Base-by-base conservation (phyloP, 345 rosid genomes). In the Ceriops zippeliana region DNA sequence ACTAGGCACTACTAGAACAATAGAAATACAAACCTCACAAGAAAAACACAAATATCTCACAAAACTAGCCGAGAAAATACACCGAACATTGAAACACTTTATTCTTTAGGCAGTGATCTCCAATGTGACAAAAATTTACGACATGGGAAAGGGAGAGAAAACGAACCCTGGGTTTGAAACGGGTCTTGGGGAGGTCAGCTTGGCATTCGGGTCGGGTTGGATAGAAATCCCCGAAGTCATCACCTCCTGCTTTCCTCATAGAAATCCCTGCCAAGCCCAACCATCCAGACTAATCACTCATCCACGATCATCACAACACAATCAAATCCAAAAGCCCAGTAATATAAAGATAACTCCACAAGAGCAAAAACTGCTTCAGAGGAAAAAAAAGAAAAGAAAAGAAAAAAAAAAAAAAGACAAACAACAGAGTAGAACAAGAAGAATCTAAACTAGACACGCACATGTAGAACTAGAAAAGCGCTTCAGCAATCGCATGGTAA, bases 171-270 rank as follows among this genome's bases (percentile, higher is more conserved):
- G 87, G 79, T 82, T 75, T 90, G 69, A 90, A 93, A 56, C 92
- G 95, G 73, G 85, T 72, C 83, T 83, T 86, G 47, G 95, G 95
- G 62, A 83, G 82, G 17, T 87, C 90, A 4, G 87, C 78, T 75
- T 69, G 61, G 76, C 88, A 90, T 76, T 86, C 98, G 19, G 90
- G 83, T 78, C 90, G 76, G 61, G 88, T 73, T 27, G 93, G 98
- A 81, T 80, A 91, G 83, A 84, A 89, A 71, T 82, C 83, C 42
- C 83, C 87, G 83, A 86, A 79, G 63, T 90, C 96, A 21, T 81
- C 87, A 37, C 73, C 85, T 67, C 59, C 59, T 52, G 85, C 67
- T 75, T 75, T 88, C 78, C 70, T 75, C 76, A 80, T 67, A 52
- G 77, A 24, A 47, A 68, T n/a, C 42, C 65, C 46, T 42, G 79